Percentiles rank a stretch among this genome's conserved stretches.
Evolutionary conservation across 129 eudicot genomes (phyloP).

Genomic region (Arctium minus): DNA sequence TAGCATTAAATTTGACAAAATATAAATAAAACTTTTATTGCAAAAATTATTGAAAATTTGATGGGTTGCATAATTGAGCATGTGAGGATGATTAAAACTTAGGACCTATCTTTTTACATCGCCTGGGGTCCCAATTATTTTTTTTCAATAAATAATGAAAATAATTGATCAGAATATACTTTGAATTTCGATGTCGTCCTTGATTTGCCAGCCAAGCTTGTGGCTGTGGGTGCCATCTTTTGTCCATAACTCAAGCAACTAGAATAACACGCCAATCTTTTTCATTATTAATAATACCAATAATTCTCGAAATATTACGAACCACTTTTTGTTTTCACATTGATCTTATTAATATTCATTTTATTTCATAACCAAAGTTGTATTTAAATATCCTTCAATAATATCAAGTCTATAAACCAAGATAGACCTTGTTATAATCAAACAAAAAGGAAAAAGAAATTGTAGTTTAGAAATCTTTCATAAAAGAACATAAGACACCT

Average conservation of each 20-base stretch:
- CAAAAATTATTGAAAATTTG: neutral
- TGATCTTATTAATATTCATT: slow-evolving; percentile 1
- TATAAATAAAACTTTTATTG: neutral
- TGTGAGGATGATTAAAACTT: slow-evolving; percentile 6
- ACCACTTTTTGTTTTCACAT: slow-evolving; percentile 10
- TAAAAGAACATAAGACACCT: neutral
- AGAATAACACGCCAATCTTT: slow-evolving; percentile 27
- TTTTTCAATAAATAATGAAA: slow-evolving; percentile 9
- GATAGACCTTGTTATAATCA: neutral
- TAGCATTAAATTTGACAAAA: neutral
- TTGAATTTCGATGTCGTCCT: slow-evolving; percentile 18
- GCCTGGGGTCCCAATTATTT: neutral
- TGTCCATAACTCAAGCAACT: slow-evolving; percentile 33
- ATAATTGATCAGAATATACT: slow-evolving; percentile 27
- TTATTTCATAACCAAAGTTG: neutral
- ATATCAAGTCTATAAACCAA: neutral
- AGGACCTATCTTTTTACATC: neutral
- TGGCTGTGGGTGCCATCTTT: slow-evolving; percentile 25
- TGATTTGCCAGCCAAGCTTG: slow-evolving; percentile 30
- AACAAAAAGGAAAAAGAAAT: neutral
- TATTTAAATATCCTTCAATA: neutral
- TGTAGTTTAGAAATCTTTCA: neutral
- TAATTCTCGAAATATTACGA: slow-evolving; percentile 10
- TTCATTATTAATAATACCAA: slow-evolving; percentile 15
- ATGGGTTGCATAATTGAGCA: slow-evolving; percentile 16